Evolutionary conservation across 768 basidiomycete species (phyloP).

Genomic region (Gloeopeniophorella convolvens): DNA sequence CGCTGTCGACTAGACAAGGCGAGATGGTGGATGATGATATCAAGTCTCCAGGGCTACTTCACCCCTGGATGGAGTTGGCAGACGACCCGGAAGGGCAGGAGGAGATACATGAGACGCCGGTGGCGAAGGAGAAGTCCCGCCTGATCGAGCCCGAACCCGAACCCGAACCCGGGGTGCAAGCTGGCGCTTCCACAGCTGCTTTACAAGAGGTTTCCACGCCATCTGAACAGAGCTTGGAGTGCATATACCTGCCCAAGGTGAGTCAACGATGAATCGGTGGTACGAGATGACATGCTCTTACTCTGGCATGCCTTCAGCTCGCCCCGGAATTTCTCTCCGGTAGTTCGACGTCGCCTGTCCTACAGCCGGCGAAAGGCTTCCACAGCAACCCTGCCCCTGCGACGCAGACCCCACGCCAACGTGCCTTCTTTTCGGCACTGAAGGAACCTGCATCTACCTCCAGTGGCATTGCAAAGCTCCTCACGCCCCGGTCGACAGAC

Average conservation of each 20-base stretch:
- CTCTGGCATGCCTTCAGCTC: background rate
- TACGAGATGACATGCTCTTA: no score
- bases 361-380: slow-evolving; percentile 15
- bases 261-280: no score
- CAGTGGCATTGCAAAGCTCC: slow-evolving; percentile 6
- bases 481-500: background rate
- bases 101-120: background rate
- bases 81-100: background rate
- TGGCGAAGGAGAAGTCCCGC: slow-evolving; percentile 5
- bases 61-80: background rate
- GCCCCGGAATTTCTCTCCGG: slow-evolving; percentile 18
- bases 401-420: slow-evolving; percentile 8
- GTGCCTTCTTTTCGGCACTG: slow-evolving; percentile 11
- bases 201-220: background rate
- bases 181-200: background rate
- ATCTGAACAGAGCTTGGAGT: slow-evolving; percentile 13
- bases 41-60: slow-evolving; percentile 3
- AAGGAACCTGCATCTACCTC: slow-evolving; percentile 3
- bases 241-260: slow-evolving; percentile 18
- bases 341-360: slow-evolving; percentile 15
- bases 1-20: background rate
- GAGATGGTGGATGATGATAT: background rate
- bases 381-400: slow-evolving; percentile 13
- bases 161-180: background rate
- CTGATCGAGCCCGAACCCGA: background rate